A percentile compares a stretch with the other conserved stretches of the same genome.
phyloP scores from a whole-genome alignment of 805 yeast species.

The Teunomyces lycoperdinae region DNA sequence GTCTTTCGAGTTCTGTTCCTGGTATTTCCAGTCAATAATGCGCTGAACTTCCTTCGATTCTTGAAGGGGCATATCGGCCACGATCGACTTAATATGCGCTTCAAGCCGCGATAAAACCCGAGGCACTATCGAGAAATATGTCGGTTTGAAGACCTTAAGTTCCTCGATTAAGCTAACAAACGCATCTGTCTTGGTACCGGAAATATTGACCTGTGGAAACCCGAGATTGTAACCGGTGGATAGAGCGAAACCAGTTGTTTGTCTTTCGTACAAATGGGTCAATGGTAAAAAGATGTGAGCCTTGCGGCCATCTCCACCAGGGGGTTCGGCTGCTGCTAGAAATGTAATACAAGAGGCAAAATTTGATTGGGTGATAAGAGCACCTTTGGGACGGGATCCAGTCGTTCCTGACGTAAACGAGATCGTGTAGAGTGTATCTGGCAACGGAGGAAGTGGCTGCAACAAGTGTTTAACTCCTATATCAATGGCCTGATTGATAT shows the following conservation, averaged over 20 bases:
- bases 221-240: constrained; percentile 50
- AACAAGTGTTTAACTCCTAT: constrained; percentile 31
- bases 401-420: constrained; percentile 78
- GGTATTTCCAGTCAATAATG: constrained; percentile 9
- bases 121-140: constrained; percentile 35
- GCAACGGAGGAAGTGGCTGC: constrained; percentile 44
- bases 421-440: constrained; percentile 52
- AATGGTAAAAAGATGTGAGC: constrained; percentile 46
- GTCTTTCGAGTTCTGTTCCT: constrained; percentile 7
- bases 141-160: constrained; percentile 26
- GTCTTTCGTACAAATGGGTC: constrained; percentile 59
- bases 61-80: constrained; percentile 3
- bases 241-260: constrained; percentile 42
- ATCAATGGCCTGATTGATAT: constrained; percentile 29
- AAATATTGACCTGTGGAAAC: constrained; percentile 36
- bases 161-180: constrained; percentile 25
- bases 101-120: constrained; percentile 35
- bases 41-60: constrained; percentile 6
- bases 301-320: constrained; percentile 3
- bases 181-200: constrained; percentile 16
- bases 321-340: neutral
- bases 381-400: constrained; percentile 69
- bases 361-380: constrained; percentile 50
- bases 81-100: constrained; percentile 13
- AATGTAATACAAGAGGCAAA: constrained; percentile 44